phyloP scores from a whole-genome alignment of 2,329 filamentous ascomycete species.

The Pochonia chlamydosporia region DNA sequence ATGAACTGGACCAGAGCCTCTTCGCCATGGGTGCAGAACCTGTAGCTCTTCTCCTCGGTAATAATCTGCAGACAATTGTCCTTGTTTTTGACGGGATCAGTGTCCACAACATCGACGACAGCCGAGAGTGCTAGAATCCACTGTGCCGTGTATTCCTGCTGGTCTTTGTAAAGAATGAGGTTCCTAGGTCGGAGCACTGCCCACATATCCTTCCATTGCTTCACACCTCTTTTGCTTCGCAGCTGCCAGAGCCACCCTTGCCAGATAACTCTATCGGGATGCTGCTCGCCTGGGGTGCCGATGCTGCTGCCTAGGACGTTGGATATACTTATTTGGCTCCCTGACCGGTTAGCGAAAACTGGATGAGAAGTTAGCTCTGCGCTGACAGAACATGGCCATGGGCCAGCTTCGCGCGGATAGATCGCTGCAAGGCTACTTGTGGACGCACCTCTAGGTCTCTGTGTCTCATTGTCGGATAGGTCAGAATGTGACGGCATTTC shows the following conservation, averaged over 20 bases:
- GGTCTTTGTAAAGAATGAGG: slow-evolving; percentile 87
- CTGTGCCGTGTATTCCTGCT: slow-evolving; percentile 80
- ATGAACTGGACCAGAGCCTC: slow-evolving; percentile 78
- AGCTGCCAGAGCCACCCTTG: slow-evolving; percentile 86
- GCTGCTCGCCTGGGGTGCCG: slow-evolving; percentile 43
- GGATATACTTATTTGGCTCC: slow-evolving; percentile 56
- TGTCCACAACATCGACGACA: slow-evolving; percentile 87
- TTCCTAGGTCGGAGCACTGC: slow-evolving; percentile 81
- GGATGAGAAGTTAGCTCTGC: background rate
- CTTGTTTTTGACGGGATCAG: slow-evolving; percentile 81
- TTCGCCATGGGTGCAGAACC: slow-evolving; percentile 73
- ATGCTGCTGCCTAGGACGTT: slow-evolving; percentile 8
- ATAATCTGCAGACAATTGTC: slow-evolving; percentile 87
- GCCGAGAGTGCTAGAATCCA: slow-evolving; percentile 73
- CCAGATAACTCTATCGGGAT: slow-evolving; percentile 86
- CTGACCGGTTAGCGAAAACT: slow-evolving; percentile 40
- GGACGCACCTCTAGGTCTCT: slow-evolving; percentile 43
- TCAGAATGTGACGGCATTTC: slow-evolving; percentile 79
- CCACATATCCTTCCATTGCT: slow-evolving; percentile 95
- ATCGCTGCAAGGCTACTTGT: slow-evolving; percentile 43
- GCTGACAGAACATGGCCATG: slow-evolving; percentile 14
- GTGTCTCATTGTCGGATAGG: slow-evolving; percentile 65
- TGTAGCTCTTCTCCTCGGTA: slow-evolving; percentile 80
- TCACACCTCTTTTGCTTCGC: slow-evolving; percentile 74
- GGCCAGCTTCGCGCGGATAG: slow-evolving; percentile 20